Conservation (phyloP, 2,329 filamentous ascomycete genomes). For the Fusarium sp. region DNA sequence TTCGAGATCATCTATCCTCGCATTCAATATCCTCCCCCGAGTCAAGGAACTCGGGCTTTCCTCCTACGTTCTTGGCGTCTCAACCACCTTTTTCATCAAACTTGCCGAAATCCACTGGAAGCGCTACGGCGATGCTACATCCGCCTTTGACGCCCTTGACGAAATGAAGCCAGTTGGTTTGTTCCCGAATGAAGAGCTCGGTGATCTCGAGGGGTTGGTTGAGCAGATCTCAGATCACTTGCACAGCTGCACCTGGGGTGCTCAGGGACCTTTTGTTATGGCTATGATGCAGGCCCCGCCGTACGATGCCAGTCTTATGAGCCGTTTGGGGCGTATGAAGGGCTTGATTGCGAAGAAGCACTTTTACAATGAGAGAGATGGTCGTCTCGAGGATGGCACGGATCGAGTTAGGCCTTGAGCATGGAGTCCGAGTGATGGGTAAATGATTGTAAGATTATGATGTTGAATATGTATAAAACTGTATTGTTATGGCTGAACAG, state of each 20-base stretch:
- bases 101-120: constrained; percentile 71
- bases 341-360: constrained; percentile 8
- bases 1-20: constrained; percentile 65
- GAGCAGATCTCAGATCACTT: constrained; percentile 47
- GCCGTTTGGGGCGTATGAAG: constrained; percentile 35
- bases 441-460: background rate
- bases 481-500: background rate
- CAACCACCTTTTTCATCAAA: constrained; percentile 75
- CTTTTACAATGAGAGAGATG: background rate
- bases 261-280: constrained; percentile 53
- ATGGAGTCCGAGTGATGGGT: background rate
- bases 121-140: constrained; percentile 66
- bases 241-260: constrained; percentile 50
- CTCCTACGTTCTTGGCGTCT: constrained; percentile 77
- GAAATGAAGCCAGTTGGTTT: constrained; percentile 75
- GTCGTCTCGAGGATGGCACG: background rate
- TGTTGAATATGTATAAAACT: background rate
- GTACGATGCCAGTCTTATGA: constrained; percentile 45
- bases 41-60: constrained; percentile 75
- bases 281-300: constrained; percentile 52
- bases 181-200: constrained; percentile 58
- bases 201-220: constrained; percentile 39
- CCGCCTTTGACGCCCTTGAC: constrained; percentile 65
- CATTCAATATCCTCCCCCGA: constrained; percentile 70
- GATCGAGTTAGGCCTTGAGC: background rate